Evolutionary conservation across 208 protist species (phyloP).

Genomic region (Dictyostelium gargantuum): DNA sequence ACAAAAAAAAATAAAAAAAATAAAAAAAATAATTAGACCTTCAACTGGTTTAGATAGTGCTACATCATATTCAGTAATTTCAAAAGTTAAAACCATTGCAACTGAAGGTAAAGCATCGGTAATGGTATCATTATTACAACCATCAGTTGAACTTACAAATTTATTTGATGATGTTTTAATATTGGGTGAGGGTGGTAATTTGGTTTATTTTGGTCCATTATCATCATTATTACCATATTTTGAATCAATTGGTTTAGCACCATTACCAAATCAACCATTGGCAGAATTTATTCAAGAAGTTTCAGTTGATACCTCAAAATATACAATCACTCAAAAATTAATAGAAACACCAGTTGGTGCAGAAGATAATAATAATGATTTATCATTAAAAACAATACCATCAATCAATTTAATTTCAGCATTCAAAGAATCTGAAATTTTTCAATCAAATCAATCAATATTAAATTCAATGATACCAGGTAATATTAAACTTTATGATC

Average conservation of each 20-base stretch:
- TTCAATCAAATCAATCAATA: neutral
- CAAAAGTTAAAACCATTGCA: conserved; percentile 14
- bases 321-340: neutral
- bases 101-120: neutral
- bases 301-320: neutral
- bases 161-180: conserved; percentile 48
- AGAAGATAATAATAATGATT: neutral
- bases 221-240: neutral
- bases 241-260: conserved; percentile 14
- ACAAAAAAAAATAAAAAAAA: too few relatives aligned
- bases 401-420: neutral
- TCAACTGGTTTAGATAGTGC: conserved; percentile 1
- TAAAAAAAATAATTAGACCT: neutral
- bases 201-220: conserved; percentile 46
- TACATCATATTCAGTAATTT: neutral
- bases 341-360: neutral
- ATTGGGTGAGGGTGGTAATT: conserved; percentile 17
- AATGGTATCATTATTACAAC: conserved; percentile 54
- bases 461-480: neutral
- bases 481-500: neutral
- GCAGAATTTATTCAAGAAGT: conserved; percentile 64
- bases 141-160: conserved; percentile 36
- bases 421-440: conserved; percentile 28
- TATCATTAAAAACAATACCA: neutral
- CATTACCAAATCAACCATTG: conserved; percentile 20